A percentile compares a stretch with the other conserved stretches of the same genome.
phyloP scores from a whole-genome alignment of 2,329 filamentous ascomycete species.

The Chlorencoelia australis region DNA sequence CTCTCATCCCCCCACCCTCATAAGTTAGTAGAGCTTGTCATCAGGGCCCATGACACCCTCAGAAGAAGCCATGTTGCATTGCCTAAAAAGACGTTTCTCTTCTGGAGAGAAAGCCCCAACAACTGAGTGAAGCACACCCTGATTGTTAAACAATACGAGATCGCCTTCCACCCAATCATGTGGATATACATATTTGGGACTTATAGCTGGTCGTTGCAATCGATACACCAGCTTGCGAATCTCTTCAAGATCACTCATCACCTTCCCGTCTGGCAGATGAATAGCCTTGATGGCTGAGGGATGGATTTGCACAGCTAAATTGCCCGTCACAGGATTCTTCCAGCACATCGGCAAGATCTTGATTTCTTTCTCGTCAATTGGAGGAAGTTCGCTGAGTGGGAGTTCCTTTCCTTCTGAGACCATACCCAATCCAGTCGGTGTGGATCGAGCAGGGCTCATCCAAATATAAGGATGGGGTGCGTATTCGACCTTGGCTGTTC shows the following conservation, averaged over 20 bases:
- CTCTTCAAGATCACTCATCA: slow-evolving; percentile 56
- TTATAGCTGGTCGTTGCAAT: slow-evolving; percentile 63
- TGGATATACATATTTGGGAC: slow-evolving; percentile 56
- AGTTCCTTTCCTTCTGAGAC: slow-evolving; percentile 57
- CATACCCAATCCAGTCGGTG: slow-evolving; percentile 60
- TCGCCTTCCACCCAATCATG: slow-evolving; percentile 73
- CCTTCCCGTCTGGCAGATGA: slow-evolving; percentile 53
- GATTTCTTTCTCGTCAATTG: slow-evolving; percentile 55
- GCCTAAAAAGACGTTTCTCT: slow-evolving; percentile 66
- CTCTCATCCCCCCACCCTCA: neutral
- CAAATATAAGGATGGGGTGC: slow-evolving; percentile 73
- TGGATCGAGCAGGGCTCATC: slow-evolving; percentile 62
- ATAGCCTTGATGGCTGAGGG: slow-evolving; percentile 62
- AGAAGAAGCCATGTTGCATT: slow-evolving; percentile 69
- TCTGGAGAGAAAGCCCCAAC: slow-evolving; percentile 63
- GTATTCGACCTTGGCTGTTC: slow-evolving; percentile 61
- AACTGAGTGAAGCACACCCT: slow-evolving; percentile 64
- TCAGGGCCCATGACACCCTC: slow-evolving; percentile 29
- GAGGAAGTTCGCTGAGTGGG: slow-evolving; percentile 46
- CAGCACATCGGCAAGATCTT: slow-evolving; percentile 68
- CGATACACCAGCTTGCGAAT: slow-evolving; percentile 63
- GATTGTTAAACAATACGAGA: slow-evolving; percentile 69
- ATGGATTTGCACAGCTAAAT: slow-evolving; percentile 62
- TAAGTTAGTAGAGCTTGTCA: slow-evolving; percentile 23
- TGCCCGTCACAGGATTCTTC: slow-evolving; percentile 63